A percentile compares a stretch with the other conserved stretches of the same genome.
Evolutionary conservation across 2,329 filamentous ascomycete genomes (phyloP).

Genomic region (Remersonia thermophila): DNA sequence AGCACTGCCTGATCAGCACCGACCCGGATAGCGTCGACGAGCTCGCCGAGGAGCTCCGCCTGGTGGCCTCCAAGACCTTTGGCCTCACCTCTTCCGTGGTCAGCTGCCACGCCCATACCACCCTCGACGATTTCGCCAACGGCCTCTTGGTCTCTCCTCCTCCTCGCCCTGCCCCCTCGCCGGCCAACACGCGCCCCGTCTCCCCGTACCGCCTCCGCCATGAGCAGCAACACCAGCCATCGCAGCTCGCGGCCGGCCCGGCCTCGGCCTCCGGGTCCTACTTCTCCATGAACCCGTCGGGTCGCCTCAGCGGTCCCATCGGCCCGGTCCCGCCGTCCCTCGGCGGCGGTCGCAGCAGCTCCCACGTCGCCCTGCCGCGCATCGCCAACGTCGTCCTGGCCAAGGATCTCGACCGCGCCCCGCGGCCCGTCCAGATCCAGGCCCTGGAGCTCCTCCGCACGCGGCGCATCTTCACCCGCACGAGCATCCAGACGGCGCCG

Average conservation of each 20-base stretch:
- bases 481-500: conserved; percentile 60
- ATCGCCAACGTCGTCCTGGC: conserved; percentile 79
- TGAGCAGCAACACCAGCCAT: conserved; percentile 9
- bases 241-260: conserved; percentile 5
- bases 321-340: conserved; percentile 7
- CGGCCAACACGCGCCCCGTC: conserved; percentile 16
- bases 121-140: conserved; percentile 68
- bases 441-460: conserved; percentile 66
- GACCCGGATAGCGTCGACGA: conserved; percentile 37
- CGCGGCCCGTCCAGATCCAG: conserved; percentile 72
- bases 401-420: conserved; percentile 62
- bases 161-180: conserved; percentile 29
- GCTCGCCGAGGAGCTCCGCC: conserved; percentile 59
- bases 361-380: conserved; percentile 19
- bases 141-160: conserved; percentile 44
- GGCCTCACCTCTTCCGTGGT: conserved; percentile 57
- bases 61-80: conserved; percentile 61
- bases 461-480: conserved; percentile 63
- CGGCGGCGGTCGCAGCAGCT: conserved; percentile 3
- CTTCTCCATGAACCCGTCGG: conserved; percentile 13
- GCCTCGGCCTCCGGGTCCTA: conserved; percentile 14
- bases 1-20: conserved; percentile 83
- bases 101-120: conserved; percentile 59
- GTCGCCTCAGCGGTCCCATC: conserved; percentile 7
- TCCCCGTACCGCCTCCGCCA: conserved; percentile 15